Evolutionary conservation across 2,329 filamentous ascomycete species (phyloP), one percentile per base, ranked within the genome.

Genomic region (Didymella exigua): DNA sequence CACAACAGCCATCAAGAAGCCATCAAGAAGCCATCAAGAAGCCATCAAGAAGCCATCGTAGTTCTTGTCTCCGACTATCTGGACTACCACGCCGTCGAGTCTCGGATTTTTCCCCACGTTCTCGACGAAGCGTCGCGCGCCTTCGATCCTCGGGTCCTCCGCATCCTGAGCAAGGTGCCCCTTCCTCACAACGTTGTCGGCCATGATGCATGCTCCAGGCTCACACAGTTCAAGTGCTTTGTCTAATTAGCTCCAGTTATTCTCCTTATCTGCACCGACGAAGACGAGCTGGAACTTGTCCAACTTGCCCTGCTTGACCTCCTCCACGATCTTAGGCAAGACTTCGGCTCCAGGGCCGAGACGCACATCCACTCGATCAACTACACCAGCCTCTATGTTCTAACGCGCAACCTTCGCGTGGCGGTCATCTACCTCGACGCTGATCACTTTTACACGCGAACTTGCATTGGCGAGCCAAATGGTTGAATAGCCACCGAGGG

Each of bases 401-500:
- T 78, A 69, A 1, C 75, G 66, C 0, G 82, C 80, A 1, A 84
- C 77, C 0, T 77, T 69, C 0, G 77, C 77, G 49, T 81, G 76
- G 21, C 79, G 72, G 0, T 74, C 61, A 52, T 82, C 65, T 30
- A 81, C 75, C 61, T 86, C 83, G 43, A 86, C 75, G 41, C 76
- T 83, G 0, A 79, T 83, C 14, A 85, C 76, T 16, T 76, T 65
- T 4, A 75, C 61, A 18, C 70, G 63, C 0, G 74, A 72, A 10
- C 66, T 69, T 11, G 72, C 64, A 18, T 67, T 67, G 2, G 81
- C 82, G 43, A 86, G 75, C 76, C 80, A 85, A 49, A 84, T 81
- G 13, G 79, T 77, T 1, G 77, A 79, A 66, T 83, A 85, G 7
- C 78, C 83, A 11, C 82, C 82, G 23, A 86, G 66, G 0, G 81